A percentile compares a stretch with the other conserved stretches of the same genome.
These are phyloP conservation scores for Vicia sativa DNA, from an alignment of 306 rosid species.

Conservation along the genomic window DNA sequence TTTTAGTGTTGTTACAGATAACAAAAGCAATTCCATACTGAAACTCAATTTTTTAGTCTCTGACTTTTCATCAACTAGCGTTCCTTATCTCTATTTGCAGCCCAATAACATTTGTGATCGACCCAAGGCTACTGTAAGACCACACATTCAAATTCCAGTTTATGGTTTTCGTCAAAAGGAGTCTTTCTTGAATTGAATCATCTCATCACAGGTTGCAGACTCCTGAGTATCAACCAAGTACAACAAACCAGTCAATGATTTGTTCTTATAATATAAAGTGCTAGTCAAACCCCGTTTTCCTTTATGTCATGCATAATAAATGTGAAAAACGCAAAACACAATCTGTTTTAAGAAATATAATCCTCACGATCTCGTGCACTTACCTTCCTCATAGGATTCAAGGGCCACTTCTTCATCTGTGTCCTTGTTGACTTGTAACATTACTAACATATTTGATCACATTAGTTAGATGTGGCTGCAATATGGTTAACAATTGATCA, in stretches of 20 bases:
- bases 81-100: neutral
- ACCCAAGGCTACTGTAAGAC: conserved; percentile 25
- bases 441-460: conserved; percentile 88
- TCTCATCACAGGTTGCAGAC: conserved; percentile 37
- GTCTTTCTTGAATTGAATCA: conserved; percentile 15
- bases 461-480: conserved; percentile 88
- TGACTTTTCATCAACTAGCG: conserved; percentile 26
- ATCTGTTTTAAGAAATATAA: neutral
- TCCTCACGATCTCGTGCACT: neutral
- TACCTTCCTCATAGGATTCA: conserved; percentile 57
- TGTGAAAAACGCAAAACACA: neutral
- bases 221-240: conserved; percentile 51
- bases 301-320: neutral
- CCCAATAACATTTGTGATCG: conserved; percentile 12
- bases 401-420: conserved; percentile 94
- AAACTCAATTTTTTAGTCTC: conserved; percentile 6
- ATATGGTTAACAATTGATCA: conserved; percentile 42
- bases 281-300: neutral
- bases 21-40: conserved; percentile 16
- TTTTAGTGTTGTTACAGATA: conserved; percentile 5
- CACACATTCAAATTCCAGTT: conserved; percentile 26
- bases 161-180: conserved; percentile 25
- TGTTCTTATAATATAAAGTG: conserved; percentile 14
- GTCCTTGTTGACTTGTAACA: conserved; percentile 97
- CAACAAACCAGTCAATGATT: conserved; percentile 33